Evolutionary conservation across 768 basidiomycete genomes (phyloP).

Genomic region (Vararia minispora): DNA sequence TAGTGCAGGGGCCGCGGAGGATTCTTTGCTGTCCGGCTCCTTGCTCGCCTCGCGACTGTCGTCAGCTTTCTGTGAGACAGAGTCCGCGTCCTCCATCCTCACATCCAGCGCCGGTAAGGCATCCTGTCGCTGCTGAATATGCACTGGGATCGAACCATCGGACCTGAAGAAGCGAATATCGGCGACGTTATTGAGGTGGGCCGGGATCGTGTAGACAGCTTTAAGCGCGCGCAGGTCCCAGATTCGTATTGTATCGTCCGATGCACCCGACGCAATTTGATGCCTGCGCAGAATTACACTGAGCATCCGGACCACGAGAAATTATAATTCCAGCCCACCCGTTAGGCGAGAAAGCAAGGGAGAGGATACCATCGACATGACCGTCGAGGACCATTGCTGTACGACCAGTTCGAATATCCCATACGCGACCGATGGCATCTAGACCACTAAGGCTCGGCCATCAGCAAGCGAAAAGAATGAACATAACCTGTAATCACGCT

Average conservation of each 20-base stretch:
- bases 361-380: slow-evolving; percentile 85
- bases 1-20: slow-evolving; percentile 4
- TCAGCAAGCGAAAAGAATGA: not conserved
- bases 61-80: too few species aligned
- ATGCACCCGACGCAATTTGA: slow-evolving; percentile 94
- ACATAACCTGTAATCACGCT: slow-evolving; percentile 46
- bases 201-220: slow-evolving; percentile 92
- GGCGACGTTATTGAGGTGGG: slow-evolving; percentile 89
- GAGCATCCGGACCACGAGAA: not conserved
- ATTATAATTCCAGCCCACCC: slow-evolving; percentile 45
- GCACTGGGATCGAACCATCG: slow-evolving; percentile 34
- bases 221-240: slow-evolving; percentile 96
- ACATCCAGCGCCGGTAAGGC: slow-evolving; percentile 10
- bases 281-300: slow-evolving; percentile 41
- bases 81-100: too few species aligned
- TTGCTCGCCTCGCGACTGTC: too few species aligned
- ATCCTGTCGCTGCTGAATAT: slow-evolving; percentile 17
- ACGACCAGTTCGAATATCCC: slow-evolving; percentile 91
- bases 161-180: slow-evolving; percentile 91
- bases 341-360: slow-evolving; percentile 90
- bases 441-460: slow-evolving; percentile 51
- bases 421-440: slow-evolving; percentile 93
- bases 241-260: slow-evolving; percentile 95
- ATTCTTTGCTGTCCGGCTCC: slow-evolving; percentile 9
- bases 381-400: slow-evolving; percentile 98